A percentile compares a stretch with the other conserved stretches of the same genome.
Conservation (phyloP, 306 rosid species). For the Senna siamea region DNA sequence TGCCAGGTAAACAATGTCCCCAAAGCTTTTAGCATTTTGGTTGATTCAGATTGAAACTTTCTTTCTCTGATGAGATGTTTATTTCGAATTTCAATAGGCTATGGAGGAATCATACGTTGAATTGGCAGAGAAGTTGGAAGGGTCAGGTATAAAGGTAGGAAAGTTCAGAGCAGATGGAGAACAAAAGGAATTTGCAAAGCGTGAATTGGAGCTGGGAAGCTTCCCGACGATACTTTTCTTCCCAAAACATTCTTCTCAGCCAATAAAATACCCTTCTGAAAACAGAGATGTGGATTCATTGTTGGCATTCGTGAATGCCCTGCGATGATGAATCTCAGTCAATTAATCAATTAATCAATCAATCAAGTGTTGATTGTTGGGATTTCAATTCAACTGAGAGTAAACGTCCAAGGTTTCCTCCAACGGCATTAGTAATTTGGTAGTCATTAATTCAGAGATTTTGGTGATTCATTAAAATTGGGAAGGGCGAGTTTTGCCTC, state of each 20-base stretch:
- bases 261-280: constrained; percentile 92
- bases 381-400: constrained; percentile 19
- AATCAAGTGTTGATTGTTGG: neutral
- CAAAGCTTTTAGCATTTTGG: neutral
- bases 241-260: constrained; percentile 79
- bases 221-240: constrained; percentile 91
- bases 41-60: constrained; percentile 11
- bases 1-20: constrained; percentile 64
- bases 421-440: constrained; percentile 20
- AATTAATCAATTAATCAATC: constrained; percentile 19
- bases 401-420: constrained; percentile 26
- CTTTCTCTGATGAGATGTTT: neutral
- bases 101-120: constrained; percentile 87
- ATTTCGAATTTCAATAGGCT: constrained; percentile 51
- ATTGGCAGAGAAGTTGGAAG: constrained; percentile 76
- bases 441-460: constrained; percentile 39
- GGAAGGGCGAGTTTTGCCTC: constrained; percentile 47
- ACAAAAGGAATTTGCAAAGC: constrained; percentile 81
- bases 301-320: constrained; percentile 80
- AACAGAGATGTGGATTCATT: constrained; percentile 91
- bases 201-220: constrained; percentile 74
- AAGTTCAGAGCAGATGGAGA: constrained; percentile 96
- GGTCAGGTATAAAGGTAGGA: constrained; percentile 90
- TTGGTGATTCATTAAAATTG: constrained; percentile 36
- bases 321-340: constrained; percentile 46